phyloP scores from a whole-genome alignment of 2,329 filamentous ascomycete species.

The Hypoxylon rubiginosum region DNA sequence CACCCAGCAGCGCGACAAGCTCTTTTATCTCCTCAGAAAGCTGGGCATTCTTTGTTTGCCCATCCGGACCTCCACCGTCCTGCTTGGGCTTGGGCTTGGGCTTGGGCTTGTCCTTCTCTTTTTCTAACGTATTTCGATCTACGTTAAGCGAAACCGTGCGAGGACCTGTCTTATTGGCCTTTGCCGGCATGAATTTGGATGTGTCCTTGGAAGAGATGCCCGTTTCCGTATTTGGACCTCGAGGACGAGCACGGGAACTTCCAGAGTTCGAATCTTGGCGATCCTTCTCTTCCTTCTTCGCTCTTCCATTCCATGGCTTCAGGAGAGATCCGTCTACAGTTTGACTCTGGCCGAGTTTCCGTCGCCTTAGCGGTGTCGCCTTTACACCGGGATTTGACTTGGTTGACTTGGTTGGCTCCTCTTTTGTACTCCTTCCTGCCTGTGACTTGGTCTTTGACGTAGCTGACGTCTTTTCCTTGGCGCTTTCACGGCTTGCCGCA shows the following conservation, averaged over 20 bases:
- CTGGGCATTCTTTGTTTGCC: constrained; percentile 10
- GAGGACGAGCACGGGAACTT: constrained; percentile 24
- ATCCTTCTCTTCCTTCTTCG: constrained; percentile 17
- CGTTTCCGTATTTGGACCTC: constrained; percentile 27
- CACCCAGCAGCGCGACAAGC: constrained; percentile 13
- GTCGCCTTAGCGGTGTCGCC: constrained; percentile 48
- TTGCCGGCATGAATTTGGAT: constrained; percentile 33
- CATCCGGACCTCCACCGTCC: constrained; percentile 23
- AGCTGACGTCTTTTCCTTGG: constrained; percentile 23
- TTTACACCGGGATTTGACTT: constrained; percentile 30
- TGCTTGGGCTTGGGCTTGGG: constrained; percentile 26
- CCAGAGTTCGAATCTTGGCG: constrained; percentile 16
- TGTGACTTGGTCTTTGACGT: constrained; percentile 5
- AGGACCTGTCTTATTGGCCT: constrained; percentile 23
- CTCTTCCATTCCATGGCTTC: constrained; percentile 44
- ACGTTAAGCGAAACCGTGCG: constrained; percentile 17
- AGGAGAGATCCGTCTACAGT: constrained; percentile 46
- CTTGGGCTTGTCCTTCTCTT: constrained; percentile 31
- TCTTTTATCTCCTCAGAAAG: constrained; percentile 13
- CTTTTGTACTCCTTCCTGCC: not conserved
- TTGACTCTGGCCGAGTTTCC: constrained; percentile 49
- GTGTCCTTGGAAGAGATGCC: constrained; percentile 24
- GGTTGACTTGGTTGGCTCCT: not conserved
- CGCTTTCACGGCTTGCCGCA: not conserved
- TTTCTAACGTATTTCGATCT: constrained; percentile 26